These are phyloP conservation scores for Penstemon eatonii DNA, from an alignment of 257 asterid species.

Conservation along the genomic window DNA sequence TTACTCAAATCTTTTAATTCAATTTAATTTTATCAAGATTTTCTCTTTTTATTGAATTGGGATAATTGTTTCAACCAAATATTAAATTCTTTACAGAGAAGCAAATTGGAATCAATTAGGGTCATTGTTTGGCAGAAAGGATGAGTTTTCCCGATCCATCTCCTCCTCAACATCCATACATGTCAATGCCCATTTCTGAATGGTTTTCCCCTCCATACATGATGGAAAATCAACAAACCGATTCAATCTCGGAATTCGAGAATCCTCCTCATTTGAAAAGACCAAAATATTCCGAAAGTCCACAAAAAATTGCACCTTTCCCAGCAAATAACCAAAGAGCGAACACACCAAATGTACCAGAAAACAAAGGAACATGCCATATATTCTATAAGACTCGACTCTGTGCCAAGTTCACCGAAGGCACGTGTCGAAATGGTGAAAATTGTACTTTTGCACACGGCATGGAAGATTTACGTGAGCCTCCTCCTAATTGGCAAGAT, in stretches of 20 bases:
- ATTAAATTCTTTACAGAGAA: conserved; percentile 6
- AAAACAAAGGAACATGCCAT: conserved; percentile 61
- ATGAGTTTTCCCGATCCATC: conserved; percentile 72
- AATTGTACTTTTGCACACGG: conserved; percentile 87
- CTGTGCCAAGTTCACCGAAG: conserved; percentile 64
- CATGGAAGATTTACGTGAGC: conserved; percentile 55
- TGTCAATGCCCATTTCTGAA: conserved; percentile 40
- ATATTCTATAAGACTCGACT: conserved; percentile 82
- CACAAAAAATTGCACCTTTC: conserved; percentile 30
- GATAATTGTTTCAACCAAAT: conserved; percentile 17
- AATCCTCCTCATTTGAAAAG: conserved; percentile 46
- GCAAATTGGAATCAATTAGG: conserved; percentile 12
- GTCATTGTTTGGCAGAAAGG: conserved; percentile 10
- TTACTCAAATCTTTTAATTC: neutral
- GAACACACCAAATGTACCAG: conserved; percentile 36
- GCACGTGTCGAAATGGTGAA: conserved; percentile 72
- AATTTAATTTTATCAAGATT: conserved; percentile 8
- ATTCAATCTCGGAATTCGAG: conserved; percentile 37
- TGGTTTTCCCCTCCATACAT: conserved; percentile 44
- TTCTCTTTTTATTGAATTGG: conserved; percentile 4
- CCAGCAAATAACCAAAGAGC: conserved; percentile 35
- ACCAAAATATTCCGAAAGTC: conserved; percentile 39
- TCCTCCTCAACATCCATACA: conserved; percentile 31
- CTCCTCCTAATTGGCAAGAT: conserved; percentile 90
- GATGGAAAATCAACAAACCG: conserved; percentile 35